Conservation (phyloP, 1,139 yeast species). For the Yamadazyma blattariae region DNA sequence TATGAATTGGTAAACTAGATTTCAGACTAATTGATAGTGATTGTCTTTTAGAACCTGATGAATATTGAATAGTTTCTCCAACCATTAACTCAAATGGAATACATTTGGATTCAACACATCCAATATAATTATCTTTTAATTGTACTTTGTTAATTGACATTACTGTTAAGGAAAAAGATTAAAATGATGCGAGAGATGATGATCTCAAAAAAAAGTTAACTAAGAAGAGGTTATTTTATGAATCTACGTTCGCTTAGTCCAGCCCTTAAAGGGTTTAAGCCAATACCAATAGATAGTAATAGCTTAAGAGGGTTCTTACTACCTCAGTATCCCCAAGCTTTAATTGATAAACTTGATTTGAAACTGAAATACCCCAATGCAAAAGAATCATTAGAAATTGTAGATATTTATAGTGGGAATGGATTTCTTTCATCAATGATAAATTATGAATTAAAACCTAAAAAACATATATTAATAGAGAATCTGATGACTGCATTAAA, state of each 20-base stretch:
- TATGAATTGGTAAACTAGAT: conserved; percentile 16
- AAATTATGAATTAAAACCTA: conserved; percentile 55
- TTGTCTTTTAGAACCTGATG: conserved; percentile 22
- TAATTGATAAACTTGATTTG: conserved; percentile 44
- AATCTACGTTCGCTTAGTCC: conserved; percentile 35
- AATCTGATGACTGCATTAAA: conserved; percentile 13
- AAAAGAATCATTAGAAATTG: conserved; percentile 44
- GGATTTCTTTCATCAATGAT: conserved; percentile 56
- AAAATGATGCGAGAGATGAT: not conserved
- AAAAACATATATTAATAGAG: conserved; percentile 59
- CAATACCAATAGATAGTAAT: conserved; percentile 15
- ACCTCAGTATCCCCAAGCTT: conserved; percentile 29
- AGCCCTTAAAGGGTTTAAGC: conserved; percentile 16
- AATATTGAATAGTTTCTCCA: conserved; percentile 19
- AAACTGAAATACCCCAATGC: conserved; percentile 38
- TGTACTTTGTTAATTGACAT: conserved; percentile 35
- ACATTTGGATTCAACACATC: conserved; percentile 13
- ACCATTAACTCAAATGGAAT: conserved; percentile 21
- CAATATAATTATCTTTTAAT: conserved; percentile 20
- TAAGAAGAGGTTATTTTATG: too few species aligned
- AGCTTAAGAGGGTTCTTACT: conserved; percentile 17
- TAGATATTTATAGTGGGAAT: conserved; percentile 63
- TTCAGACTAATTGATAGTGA: conserved; percentile 12
- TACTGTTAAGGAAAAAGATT: too few species aligned
- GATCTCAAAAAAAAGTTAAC: not conserved